Evolutionary conservation across 768 basidiomycete genomes (phyloP).

Genomic region (Hypholoma sublateritium): DNA sequence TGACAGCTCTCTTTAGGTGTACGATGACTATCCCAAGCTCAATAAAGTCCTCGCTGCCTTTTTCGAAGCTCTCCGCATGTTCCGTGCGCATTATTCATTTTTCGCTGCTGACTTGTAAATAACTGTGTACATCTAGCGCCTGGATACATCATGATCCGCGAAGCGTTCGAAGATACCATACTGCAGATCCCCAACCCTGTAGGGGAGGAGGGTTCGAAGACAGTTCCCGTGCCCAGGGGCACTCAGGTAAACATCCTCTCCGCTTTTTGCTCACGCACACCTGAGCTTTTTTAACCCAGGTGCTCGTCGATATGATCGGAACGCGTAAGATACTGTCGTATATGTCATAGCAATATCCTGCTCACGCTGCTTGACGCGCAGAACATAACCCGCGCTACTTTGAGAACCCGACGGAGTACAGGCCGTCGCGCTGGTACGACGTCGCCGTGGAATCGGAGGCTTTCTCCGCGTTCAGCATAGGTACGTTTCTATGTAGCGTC

Average conservation of each 20-base stretch:
- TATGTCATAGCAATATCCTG: not conserved
- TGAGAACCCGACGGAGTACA: slow-evolving; percentile 45
- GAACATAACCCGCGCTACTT: slow-evolving; percentile 53
- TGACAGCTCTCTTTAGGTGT: slow-evolving; percentile 20
- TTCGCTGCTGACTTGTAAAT: not conserved
- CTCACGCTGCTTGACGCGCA: slow-evolving; percentile 13
- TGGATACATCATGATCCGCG: slow-evolving; percentile 35
- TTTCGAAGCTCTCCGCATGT: slow-evolving; percentile 43
- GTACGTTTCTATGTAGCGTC: slow-evolving; percentile 22
- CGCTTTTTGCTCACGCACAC: not conserved
- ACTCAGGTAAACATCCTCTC: slow-evolving; percentile 16
- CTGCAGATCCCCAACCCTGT: slow-evolving; percentile 34
- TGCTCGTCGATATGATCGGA: not conserved
- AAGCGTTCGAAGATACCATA: slow-evolving; percentile 39
- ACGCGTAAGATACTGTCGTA: not conserved
- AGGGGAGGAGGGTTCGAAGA: slow-evolving; percentile 32
- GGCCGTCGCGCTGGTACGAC: slow-evolving; percentile 51
- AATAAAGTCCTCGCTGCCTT: slow-evolving; percentile 43
- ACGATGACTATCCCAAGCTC: slow-evolving; percentile 41
- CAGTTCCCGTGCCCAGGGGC: slow-evolving; percentile 36
- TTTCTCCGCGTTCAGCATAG: slow-evolving; percentile 48
- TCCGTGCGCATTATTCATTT: slow-evolving; percentile 33
- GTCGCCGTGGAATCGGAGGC: slow-evolving; percentile 38
- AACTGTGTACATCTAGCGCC: slow-evolving; percentile 26
- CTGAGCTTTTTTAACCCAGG: not conserved